Conservation (phyloP, 805 yeast genomes). For the Sungouiella thailandica region DNA sequence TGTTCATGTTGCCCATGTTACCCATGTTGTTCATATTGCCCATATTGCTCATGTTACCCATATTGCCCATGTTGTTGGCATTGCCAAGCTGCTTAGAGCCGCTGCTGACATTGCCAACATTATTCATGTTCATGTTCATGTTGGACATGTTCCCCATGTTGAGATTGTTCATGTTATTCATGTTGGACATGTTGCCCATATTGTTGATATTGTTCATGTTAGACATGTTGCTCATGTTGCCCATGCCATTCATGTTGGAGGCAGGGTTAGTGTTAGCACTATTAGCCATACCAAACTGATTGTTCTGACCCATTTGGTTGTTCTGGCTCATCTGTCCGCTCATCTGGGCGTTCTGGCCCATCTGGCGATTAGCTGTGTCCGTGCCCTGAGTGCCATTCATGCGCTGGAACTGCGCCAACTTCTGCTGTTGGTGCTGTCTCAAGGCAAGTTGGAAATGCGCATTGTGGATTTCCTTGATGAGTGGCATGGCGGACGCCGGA, state of each 20-base stretch:
- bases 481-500: constrained; percentile 52
- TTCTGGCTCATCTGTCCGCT: constrained; percentile 2
- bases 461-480: constrained; percentile 62
- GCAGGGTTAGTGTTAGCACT: background rate
- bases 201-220: constrained; percentile 1
- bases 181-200: constrained; percentile 11
- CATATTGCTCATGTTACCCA: constrained; percentile 5
- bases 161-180: constrained; percentile 8
- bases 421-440: constrained; percentile 45
- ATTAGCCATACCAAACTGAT: no score
- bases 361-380: background rate
- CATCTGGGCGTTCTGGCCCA: background rate
- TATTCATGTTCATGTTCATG: constrained; percentile 11
- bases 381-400: constrained; percentile 3
- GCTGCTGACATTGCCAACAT: no score
- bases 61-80: constrained; percentile 9
- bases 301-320: constrained; percentile 1
- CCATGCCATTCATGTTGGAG: constrained; percentile 2
- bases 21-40: constrained; percentile 9
- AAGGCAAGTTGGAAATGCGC: constrained; percentile 58
- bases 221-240: constrained; percentile 4
- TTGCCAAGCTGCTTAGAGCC: no score
- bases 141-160: constrained; percentile 7
- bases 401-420: constrained; percentile 17
- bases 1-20: constrained; percentile 27